Percentiles rank a stretch among this genome's conserved stretches.
phyloP scores from a whole-genome alignment of 2,329 filamentous ascomycete species.

The Ascochyta clinopodiicola region DNA sequence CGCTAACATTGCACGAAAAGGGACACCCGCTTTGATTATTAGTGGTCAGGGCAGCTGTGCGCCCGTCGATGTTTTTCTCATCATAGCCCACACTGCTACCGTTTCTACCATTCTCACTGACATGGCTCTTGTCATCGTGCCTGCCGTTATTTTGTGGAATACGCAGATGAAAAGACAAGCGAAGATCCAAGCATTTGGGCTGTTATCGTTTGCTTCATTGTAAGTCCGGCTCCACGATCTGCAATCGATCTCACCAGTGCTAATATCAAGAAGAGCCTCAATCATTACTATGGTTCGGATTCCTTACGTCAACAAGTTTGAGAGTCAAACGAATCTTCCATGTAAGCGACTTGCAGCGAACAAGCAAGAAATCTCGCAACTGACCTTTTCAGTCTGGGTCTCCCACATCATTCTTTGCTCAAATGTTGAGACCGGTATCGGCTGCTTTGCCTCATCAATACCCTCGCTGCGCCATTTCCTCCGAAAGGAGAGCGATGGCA shows the following conservation, averaged over 20 bases:
- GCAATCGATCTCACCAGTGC: neutral
- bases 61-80: conserved; percentile 19
- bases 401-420: conserved; percentile 26
- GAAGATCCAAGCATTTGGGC: conserved; percentile 25
- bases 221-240: conserved; percentile 1
- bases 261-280: neutral
- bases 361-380: neutral
- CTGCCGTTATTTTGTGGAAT: conserved; percentile 27
- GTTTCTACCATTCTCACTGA: conserved; percentile 25
- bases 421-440: conserved; percentile 27
- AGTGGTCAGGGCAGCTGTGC: conserved; percentile 21
- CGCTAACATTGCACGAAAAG: neutral
- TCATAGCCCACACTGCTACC: conserved; percentile 23
- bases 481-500: conserved; percentile 5
- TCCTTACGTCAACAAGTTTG: conserved; percentile 27
- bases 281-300: conserved; percentile 12
- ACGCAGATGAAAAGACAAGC: conserved; percentile 26
- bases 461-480: conserved; percentile 23
- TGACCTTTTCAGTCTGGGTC: conserved; percentile 18
- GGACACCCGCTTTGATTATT: conserved; percentile 12
- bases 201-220: conserved; percentile 25
- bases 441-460: conserved; percentile 23
- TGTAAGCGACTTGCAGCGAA: conserved; percentile 11
- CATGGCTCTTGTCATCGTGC: conserved; percentile 21
- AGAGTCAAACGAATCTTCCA: conserved; percentile 16